Evolutionary conservation across 176 grass and related monocot genomes (phyloP).

Genomic region (Aegilops bicornis): DNA sequence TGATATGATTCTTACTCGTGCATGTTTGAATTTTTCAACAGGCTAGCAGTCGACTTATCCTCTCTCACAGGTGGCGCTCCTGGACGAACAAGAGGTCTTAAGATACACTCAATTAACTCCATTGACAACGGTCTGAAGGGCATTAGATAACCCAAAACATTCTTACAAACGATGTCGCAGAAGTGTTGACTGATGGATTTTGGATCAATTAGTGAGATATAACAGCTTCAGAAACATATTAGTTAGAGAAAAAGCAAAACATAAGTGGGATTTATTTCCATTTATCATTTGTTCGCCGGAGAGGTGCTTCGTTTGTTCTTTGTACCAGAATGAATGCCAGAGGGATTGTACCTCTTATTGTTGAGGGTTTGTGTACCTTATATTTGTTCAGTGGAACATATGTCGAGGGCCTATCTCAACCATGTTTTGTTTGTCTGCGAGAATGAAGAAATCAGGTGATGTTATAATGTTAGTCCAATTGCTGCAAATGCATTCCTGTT

Average conservation of each 20-base stretch:
- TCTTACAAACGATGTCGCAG: slow-evolving; percentile 31
- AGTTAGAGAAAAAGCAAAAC: slow-evolving; percentile 30
- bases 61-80: slow-evolving; percentile 68
- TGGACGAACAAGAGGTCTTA: slow-evolving; percentile 76
- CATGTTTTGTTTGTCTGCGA: background rate
- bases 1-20: slow-evolving; percentile 18
- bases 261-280: slow-evolving; percentile 38
- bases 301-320: slow-evolving; percentile 11
- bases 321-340: slow-evolving; percentile 20
- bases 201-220: slow-evolving; percentile 30
- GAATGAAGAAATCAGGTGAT: background rate
- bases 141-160: slow-evolving; percentile 37
- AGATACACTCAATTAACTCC: slow-evolving; percentile 23
- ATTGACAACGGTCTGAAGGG: slow-evolving; percentile 23
- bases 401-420: background rate
- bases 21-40: slow-evolving; percentile 30
- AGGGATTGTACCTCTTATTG: slow-evolving; percentile 34
- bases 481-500: background rate
- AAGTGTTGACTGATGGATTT: slow-evolving; percentile 44
- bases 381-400: slow-evolving; percentile 21
- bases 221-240: slow-evolving; percentile 29
- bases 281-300: slow-evolving; percentile 40
- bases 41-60: slow-evolving; percentile 52
- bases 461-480: background rate
- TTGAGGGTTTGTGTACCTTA: slow-evolving; percentile 24